Conservation (phyloP, 202 grass and related monocot genomes). For the Eragrostis tef region DNA sequence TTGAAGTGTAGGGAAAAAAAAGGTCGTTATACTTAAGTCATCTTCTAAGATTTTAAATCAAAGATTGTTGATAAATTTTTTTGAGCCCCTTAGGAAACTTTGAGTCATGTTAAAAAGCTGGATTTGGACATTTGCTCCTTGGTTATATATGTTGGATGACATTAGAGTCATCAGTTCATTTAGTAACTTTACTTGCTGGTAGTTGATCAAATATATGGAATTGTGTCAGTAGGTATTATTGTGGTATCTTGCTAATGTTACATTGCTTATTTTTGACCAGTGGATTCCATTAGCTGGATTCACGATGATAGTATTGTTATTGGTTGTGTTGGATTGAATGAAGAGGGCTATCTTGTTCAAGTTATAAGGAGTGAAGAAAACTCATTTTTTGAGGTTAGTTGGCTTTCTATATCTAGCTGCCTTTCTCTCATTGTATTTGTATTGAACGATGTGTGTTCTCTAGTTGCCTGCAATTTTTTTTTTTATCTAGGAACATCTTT, state of each 20-base stretch:
- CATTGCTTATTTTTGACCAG: conserved; percentile 57
- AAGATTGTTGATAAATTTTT: conserved; percentile 13
- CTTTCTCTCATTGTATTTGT: conserved; percentile 38
- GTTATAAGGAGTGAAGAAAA: conserved; percentile 65
- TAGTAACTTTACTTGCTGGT: conserved; percentile 12
- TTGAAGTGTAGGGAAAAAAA: conserved; percentile 17
- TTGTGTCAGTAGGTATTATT: conserved; percentile 27
- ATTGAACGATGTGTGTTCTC: conserved; percentile 19
- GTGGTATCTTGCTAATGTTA: conserved; percentile 33
- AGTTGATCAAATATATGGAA: conserved; percentile 1
- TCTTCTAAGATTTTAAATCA: conserved; percentile 20
- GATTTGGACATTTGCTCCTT: conserved; percentile 23
- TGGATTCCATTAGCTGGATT: conserved; percentile 87
- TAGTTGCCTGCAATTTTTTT: conserved; percentile 29
- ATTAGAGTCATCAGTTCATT: conserved; percentile 12
- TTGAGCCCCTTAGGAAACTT: conserved; percentile 2
- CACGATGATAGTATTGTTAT: conserved; percentile 79
- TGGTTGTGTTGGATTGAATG: conserved; percentile 76
- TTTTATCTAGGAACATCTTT: conserved; percentile 18
- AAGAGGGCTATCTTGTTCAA: conserved; percentile 83
- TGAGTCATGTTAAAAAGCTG: conserved; percentile 22
- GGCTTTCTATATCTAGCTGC: conserved; percentile 30
- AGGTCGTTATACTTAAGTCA: conserved; percentile 1
- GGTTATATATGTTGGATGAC: background rate
- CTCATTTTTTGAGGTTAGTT: conserved; percentile 79